Percentiles rank a stretch among this genome's conserved stretches.
These are phyloP conservation scores for Stropharia rugosoannulata DNA, from an alignment of 768 basidiomycete genomes.

Conservation along the genomic window DNA sequence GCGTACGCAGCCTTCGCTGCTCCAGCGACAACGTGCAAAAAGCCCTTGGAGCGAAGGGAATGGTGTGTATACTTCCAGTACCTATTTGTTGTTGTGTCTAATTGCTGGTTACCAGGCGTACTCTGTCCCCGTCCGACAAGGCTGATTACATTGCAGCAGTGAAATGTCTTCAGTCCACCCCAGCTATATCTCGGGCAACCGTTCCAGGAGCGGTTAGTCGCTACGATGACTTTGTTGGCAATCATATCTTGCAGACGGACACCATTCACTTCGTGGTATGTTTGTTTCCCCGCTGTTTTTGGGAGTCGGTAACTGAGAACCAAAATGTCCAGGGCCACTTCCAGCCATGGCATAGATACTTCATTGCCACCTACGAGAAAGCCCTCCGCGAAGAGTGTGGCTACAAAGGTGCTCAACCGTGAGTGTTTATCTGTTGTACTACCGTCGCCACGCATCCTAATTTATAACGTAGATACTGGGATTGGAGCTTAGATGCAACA, in stretches of 20 bases:
- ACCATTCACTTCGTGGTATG: conserved; percentile 2
- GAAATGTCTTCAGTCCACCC: neutral
- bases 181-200: neutral
- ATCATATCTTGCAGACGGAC: conserved; percentile 3
- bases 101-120: neutral
- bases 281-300: neutral
- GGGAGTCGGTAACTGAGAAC: neutral
- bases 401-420: conserved; percentile 23
- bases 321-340: conserved; percentile 19
- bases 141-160: conserved; percentile 2
- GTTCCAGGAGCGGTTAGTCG: neutral
- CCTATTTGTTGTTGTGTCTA: neutral
- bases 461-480: conserved; percentile 9
- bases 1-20: neutral
- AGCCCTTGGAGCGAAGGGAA: conserved; percentile 1
- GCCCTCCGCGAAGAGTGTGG: conserved; percentile 23
- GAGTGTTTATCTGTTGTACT: neutral
- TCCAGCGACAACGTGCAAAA: neutral
- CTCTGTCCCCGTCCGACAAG: neutral
- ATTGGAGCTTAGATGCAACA: conserved; percentile 14
- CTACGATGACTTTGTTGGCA: conserved; percentile 1
- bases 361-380: conserved; percentile 18
- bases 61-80: neutral
- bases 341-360: conserved; percentile 26
- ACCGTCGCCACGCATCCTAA: neutral